Percentiles rank a stretch among this genome's conserved stretches.
Conservation (phyloP, 768 basidiomycete genomes). For the Mycena alexandri region DNA sequence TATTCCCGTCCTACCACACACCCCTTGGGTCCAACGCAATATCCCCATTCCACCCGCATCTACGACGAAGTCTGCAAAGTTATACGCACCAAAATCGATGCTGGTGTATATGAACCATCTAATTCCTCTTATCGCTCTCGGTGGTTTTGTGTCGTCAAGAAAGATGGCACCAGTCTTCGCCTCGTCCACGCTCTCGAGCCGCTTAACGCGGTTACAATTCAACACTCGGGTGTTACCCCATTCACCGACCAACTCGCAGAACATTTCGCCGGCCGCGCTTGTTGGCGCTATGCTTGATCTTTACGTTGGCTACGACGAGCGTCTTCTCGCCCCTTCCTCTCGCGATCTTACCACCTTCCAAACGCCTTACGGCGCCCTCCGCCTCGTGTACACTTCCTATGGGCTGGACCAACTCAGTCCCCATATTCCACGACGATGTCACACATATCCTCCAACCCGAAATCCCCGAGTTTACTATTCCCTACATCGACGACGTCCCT, state of each 20-base stretch:
- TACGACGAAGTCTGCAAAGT: slow-evolving; percentile 48
- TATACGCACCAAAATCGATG: slow-evolving; percentile 50
- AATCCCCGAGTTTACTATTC: slow-evolving; percentile 51
- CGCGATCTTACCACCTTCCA: slow-evolving; percentile 60
- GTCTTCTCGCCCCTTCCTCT: too few relatives aligned
- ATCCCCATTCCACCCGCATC: slow-evolving; percentile 50
- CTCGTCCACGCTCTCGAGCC: too few relatives aligned
- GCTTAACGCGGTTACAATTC: too few relatives aligned
- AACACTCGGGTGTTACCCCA: too few relatives aligned
- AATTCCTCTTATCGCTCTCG: slow-evolving; percentile 49
- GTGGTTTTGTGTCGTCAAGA: slow-evolving; percentile 53
- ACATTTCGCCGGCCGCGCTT: too few relatives aligned
- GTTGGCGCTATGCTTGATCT: too few relatives aligned
- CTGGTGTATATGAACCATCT: slow-evolving; percentile 44
- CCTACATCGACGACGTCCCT: slow-evolving; percentile 60
- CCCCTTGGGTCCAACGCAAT: too few relatives aligned
- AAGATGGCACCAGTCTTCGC: slow-evolving; percentile 1
- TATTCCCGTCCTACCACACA: too few relatives aligned
- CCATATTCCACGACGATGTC: slow-evolving; percentile 56
- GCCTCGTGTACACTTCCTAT: slow-evolving; percentile 51
- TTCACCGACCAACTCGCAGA: too few relatives aligned
- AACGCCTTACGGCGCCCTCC: slow-evolving; percentile 44
- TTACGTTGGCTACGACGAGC: too few relatives aligned
- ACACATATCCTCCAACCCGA: slow-evolving; percentile 52
- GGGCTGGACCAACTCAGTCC: slow-evolving; percentile 55